phyloP scores from a whole-genome alignment of 768 basidiomycete species.

The Hemileccinum impolitum region DNA sequence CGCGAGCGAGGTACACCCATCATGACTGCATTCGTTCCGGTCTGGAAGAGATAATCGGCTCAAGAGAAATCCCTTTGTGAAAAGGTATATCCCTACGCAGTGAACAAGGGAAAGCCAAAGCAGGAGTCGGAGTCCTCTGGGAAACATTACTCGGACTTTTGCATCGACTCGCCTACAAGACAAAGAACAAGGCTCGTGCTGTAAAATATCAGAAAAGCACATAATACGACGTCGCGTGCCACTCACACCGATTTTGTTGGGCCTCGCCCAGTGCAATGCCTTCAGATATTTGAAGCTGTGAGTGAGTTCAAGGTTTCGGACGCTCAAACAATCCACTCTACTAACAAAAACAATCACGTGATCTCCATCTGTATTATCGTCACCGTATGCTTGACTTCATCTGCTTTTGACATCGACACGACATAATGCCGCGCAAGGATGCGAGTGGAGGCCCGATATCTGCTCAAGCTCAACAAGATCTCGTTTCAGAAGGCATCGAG shows the following conservation, averaged over 20 bases:
- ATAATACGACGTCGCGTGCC: background rate
- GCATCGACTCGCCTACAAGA: slow-evolving; percentile 4
- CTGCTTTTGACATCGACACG: background rate
- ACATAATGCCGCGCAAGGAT: slow-evolving; percentile 70
- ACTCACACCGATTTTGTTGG: background rate
- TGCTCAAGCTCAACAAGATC: slow-evolving; percentile 77
- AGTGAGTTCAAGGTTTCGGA: too few species aligned
- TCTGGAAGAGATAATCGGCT: slow-evolving; percentile 48
- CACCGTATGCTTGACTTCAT: too few species aligned
- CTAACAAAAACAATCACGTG: too few species aligned
- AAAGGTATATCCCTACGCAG: slow-evolving; percentile 78
- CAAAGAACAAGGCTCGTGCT: background rate
- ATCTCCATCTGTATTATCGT: too few species aligned
- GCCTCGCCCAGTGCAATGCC: too few species aligned
- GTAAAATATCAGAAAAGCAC: background rate
- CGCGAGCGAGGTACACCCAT: slow-evolving; percentile 36
- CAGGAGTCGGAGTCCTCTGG: slow-evolving; percentile 31
- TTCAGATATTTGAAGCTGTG: too few species aligned
- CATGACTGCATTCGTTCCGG: slow-evolving; percentile 51
- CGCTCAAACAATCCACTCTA: too few species aligned
- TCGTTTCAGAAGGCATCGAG: slow-evolving; percentile 81
- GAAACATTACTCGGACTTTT: slow-evolving; percentile 19
- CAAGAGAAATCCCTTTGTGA: slow-evolving; percentile 89
- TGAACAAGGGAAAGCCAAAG: slow-evolving; percentile 68
- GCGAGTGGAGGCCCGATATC: slow-evolving; percentile 49